Base-by-base conservation (phyloP, 441 rosid genomes). In the Pelargonium australe region DNA sequence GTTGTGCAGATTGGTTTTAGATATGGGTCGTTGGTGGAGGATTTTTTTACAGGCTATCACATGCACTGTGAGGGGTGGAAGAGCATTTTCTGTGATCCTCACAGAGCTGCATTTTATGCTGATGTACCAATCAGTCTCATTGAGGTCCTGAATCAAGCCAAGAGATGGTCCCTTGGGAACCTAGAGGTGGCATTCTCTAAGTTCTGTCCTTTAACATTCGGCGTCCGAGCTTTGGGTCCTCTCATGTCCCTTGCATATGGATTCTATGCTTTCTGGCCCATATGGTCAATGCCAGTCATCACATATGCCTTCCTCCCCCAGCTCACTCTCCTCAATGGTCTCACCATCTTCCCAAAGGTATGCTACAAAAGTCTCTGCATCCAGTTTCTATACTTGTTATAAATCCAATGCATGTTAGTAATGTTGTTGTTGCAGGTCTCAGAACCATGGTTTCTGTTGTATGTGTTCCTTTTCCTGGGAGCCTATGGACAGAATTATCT, bases 21-120 rank as follows among this genome's bases (percentile, higher is more conserved):
- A 70, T 92, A 92, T 45, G 96, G 98, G 0, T 85, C 96, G 1
- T 45, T 90, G 65, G 87, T 84, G 4, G 98, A 92, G 80, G 95
- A 92, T 70, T 86, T 40, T 68, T 80, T 67, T 73, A 88, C 96
- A 7, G 90, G 96, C 0, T 92, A 72, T 63, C 53, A 49, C 16
- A 70, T 86, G 34, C 80, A 86, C 0, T 88, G 93, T 71, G 87
- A 86, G 68, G 93, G 95, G 37, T 92, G 96, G 98, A 83, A 53
- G 73, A 78, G 89, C 3, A 13, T 72, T 0, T 87, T 85, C 67
- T 86, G 90, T 72, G 66, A 79, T 16, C 98, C 98, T 0, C 55
- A 76, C 7, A 82, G 80, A 69, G 57, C 87, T 2, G 88, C 93
- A 1, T 92, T 88, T 66, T 68, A 74, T 5, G 96, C 92, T 19